Percentiles rank a stretch among this genome's conserved stretches.
Conservation (phyloP, 2,329 filamentous ascomycete genomes). For the Penicillium corylophilum region DNA sequence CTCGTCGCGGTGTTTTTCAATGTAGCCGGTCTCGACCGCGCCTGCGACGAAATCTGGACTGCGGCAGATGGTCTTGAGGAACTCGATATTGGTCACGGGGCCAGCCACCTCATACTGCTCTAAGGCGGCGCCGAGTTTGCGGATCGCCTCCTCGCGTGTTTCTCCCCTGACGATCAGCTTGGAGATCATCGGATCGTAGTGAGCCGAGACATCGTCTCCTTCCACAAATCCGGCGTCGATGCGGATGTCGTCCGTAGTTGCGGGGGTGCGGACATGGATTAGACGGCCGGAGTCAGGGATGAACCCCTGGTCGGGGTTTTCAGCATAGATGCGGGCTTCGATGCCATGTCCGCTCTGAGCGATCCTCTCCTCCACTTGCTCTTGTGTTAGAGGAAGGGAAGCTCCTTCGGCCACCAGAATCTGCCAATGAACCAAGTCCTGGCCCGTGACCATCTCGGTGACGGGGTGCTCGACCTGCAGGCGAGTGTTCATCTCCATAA, state of each 20-base stretch:
- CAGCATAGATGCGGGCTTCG: conserved; percentile 94
- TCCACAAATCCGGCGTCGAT: conserved; percentile 92
- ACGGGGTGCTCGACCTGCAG: conserved; percentile 97
- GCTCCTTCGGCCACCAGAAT: conserved; percentile 77
- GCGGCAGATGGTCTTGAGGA: conserved; percentile 82
- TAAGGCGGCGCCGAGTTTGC: conserved; percentile 76
- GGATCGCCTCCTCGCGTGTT: conserved; percentile 75
- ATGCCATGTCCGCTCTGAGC: conserved; percentile 78
- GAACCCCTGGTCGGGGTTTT: conserved; percentile 88
- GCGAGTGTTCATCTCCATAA: conserved; percentile 75
- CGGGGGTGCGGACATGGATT: conserved; percentile 75
- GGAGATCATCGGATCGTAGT: conserved; percentile 98
- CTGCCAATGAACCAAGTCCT: conserved; percentile 92
- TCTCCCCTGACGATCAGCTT: conserved; percentile 90
- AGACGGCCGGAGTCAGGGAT: conserved; percentile 90
- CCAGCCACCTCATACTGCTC: conserved; percentile 91
- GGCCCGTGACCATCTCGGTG: conserved; percentile 73
- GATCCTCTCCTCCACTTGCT: conserved; percentile 68
- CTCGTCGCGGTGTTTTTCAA: conserved; percentile 79
- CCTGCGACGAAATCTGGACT: conserved; percentile 80
- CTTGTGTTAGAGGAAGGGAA: conserved; percentile 64
- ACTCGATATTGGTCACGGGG: conserved; percentile 93
- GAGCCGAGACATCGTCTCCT: conserved; percentile 87
- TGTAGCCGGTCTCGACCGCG: conserved; percentile 93
- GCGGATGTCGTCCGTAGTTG: conserved; percentile 68